Conservation (phyloP, 2,329 filamentous ascomycete species). For the Seiridium unicorne region DNA sequence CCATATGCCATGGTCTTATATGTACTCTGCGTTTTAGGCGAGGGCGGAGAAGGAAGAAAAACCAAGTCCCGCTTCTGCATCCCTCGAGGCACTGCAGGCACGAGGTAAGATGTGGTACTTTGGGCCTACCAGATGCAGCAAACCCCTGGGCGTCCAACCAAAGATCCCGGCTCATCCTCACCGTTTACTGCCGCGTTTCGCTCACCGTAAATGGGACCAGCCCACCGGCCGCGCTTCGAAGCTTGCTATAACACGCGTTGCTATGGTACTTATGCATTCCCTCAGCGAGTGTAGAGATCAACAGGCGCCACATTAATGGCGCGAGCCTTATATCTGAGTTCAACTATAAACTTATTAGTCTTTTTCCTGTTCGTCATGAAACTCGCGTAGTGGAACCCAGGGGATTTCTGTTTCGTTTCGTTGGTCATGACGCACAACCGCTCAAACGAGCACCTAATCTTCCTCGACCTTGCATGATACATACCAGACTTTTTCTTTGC, state of each 20-base stretch:
- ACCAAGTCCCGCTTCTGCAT: too few species aligned
- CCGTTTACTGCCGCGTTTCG: neutral
- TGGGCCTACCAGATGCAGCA: neutral
- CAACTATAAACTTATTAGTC: conserved; percentile 4
- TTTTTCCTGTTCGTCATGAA: neutral
- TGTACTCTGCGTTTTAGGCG: neutral
- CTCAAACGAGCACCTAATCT: too few species aligned
- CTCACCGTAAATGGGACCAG: conserved; percentile 6
- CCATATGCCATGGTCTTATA: neutral
- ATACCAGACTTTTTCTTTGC: too few species aligned
- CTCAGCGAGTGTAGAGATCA: neutral
- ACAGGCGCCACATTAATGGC: neutral
- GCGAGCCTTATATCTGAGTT: conserved; percentile 1
- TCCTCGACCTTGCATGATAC: too few species aligned
- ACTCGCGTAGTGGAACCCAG: neutral
- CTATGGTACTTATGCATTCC: neutral
- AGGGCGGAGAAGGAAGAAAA: neutral
- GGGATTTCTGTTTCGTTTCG: neutral
- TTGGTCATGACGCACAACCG: neutral
- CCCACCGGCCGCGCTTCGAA: neutral
- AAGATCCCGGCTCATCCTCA: neutral
- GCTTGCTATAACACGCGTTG: neutral
- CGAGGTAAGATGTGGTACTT: neutral
- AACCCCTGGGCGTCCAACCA: neutral
- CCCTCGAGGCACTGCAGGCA: neutral